phyloP scores from a whole-genome alignment of 2,329 filamentous ascomycete species.

The Colletotrichum aenigma region DNA sequence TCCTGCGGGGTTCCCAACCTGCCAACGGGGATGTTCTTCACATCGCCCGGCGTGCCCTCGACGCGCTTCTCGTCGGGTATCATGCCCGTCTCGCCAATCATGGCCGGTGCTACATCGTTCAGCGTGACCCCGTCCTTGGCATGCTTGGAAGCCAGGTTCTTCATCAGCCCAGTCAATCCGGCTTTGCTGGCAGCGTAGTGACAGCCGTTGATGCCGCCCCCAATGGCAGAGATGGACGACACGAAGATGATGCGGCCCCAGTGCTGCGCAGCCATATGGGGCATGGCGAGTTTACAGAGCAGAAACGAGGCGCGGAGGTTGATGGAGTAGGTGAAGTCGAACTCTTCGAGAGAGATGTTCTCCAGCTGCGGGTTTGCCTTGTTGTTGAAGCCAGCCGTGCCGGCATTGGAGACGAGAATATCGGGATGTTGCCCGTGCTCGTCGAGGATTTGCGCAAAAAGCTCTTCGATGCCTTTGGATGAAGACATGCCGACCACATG shows the following conservation, averaged over 20 bases:
- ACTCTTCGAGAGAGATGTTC: conserved; percentile 68
- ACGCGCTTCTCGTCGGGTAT: conserved; percentile 59
- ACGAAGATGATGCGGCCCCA: conserved; percentile 71
- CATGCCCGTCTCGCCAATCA: conserved; percentile 70
- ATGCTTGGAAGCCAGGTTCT: conserved; percentile 63
- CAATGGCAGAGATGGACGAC: conserved; percentile 66
- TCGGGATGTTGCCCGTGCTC: conserved; percentile 61
- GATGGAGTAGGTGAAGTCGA: conserved; percentile 65
- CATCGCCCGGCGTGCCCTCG: conserved; percentile 59
- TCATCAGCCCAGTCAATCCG: conserved; percentile 68
- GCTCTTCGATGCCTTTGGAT: conserved; percentile 53
- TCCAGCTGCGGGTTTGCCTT: conserved; percentile 60
- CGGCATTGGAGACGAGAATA: conserved; percentile 71
- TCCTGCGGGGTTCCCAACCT: conserved; percentile 62
- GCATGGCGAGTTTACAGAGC: conserved; percentile 62
- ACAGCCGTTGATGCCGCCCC: conserved; percentile 68
- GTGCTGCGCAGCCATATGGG: conserved; percentile 60
- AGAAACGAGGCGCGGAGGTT: conserved; percentile 60
- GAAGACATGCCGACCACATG: conserved; percentile 64
- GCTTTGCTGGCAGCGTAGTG: conserved; percentile 66
- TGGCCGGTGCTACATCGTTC: conserved; percentile 71
- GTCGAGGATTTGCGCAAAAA: conserved; percentile 59
- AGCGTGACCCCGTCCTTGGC: conserved; percentile 67
- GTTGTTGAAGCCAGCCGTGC: conserved; percentile 49
- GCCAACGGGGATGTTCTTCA: conserved; percentile 63